Conservation (phyloP, 2,329 filamentous ascomycete species). For the Leptographium wingfieldii region DNA sequence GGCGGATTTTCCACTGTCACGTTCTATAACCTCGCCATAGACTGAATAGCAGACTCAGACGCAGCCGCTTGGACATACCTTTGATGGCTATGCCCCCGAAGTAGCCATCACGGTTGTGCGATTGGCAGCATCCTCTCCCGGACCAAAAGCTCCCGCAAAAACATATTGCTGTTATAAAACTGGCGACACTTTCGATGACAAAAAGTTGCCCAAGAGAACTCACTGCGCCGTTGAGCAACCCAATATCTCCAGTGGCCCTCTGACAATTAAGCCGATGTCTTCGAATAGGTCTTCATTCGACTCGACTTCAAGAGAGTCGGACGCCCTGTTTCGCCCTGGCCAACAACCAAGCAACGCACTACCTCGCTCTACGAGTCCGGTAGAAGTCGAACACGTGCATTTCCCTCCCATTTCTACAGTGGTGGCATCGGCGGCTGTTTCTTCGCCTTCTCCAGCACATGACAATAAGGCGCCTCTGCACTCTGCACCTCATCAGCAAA, state of each 20-base stretch:
- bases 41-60: background rate
- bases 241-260: background rate
- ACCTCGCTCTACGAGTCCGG: background rate
- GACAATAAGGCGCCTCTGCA: background rate
- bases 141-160: background rate
- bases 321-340: background rate
- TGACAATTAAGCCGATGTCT: background rate
- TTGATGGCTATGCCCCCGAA: background rate
- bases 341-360: background rate
- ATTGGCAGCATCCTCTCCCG: background rate
- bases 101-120: background rate
- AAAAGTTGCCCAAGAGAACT: background rate
- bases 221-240: background rate
- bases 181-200: background rate
- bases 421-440: background rate
- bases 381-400: background rate
- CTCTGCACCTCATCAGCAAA: slow-evolving; percentile 12
- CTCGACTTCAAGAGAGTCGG: background rate
- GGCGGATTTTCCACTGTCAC: background rate
- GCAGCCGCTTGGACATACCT: background rate
- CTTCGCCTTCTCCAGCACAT: background rate
- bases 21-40: background rate
- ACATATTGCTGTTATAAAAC: background rate
- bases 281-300: background rate
- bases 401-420: background rate